phyloP scores from a whole-genome alignment of 129 eudicot genomes.

The Lonicera japonica region DNA sequence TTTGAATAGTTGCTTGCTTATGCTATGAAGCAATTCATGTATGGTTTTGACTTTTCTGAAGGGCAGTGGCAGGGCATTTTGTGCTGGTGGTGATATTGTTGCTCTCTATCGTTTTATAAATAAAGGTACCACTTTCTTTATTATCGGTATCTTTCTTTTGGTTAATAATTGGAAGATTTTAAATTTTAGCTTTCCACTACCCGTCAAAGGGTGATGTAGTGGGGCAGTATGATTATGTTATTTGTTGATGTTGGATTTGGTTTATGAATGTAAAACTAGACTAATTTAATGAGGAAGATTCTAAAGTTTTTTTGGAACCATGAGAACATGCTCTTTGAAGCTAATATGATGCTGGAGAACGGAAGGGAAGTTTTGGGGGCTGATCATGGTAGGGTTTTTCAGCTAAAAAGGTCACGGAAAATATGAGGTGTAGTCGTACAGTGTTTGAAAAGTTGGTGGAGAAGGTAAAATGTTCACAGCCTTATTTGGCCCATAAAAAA shows the following conservation, averaged over 20 bases:
- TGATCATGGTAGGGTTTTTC: neutral
- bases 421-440: too few species aligned
- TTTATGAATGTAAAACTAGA: too few species aligned
- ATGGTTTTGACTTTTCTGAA: constrained; percentile 24
- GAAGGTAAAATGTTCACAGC: neutral
- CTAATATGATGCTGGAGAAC: too few species aligned
- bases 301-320: too few species aligned
- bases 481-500: too few species aligned
- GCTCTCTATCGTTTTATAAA: constrained; percentile 30
- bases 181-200: neutral
- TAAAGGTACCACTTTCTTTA: constrained; percentile 35
- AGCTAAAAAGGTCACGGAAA: neutral
- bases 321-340: too few species aligned
- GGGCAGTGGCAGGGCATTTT: constrained; percentile 84
- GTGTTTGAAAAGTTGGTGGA: neutral
- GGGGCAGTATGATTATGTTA: neutral
- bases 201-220: neutral
- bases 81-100: constrained; percentile 85
- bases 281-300: too few species aligned
- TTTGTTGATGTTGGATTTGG: neutral
- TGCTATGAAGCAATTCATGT: constrained; percentile 5
- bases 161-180: neutral
- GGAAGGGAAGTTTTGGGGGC: too few species aligned
- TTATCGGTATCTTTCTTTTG: too few species aligned
- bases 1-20: constrained; percentile 6